Percentiles rank a stretch among this genome's conserved stretches.
These are phyloP conservation scores for Globisporangium emineosum DNA, from an alignment of 352 stramenopile genomes.

Conservation along the genomic window DNA sequence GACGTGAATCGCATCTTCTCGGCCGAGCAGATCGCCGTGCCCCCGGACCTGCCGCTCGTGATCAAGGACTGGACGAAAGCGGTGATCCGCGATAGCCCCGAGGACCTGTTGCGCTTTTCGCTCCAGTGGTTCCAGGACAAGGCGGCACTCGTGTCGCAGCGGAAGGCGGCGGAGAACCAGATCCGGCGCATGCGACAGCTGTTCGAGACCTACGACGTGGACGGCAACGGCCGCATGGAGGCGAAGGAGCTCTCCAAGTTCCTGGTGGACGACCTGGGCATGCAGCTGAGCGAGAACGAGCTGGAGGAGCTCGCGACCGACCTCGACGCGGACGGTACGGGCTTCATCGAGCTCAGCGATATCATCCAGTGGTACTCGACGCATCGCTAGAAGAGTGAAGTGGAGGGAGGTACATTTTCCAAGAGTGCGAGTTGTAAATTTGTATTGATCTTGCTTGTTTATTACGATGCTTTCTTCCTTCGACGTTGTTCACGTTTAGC, in stretches of 20 bases:
- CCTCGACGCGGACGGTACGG: conserved; percentile 67
- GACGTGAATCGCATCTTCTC: conserved; percentile 92
- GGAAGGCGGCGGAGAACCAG: conserved; percentile 62
- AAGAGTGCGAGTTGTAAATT: conserved; percentile 10
- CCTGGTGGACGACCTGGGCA: conserved; percentile 56
- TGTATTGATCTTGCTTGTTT: conserved; percentile 20
- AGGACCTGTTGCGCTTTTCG: conserved; percentile 80
- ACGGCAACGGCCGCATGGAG: conserved; percentile 78
- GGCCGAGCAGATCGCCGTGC: conserved; percentile 90
- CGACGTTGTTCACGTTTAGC: not conserved
- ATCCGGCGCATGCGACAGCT: conserved; percentile 65
- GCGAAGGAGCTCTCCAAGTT: conserved; percentile 68
- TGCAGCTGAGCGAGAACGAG: conserved; percentile 53
- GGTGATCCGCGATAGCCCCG: conserved; percentile 76
- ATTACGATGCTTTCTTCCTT: not conserved
- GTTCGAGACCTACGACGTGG: conserved; percentile 80
- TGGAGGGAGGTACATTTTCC: not conserved
- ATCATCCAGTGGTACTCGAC: conserved; percentile 79
- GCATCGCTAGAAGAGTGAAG: conserved; percentile 31
- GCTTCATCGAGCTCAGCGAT: conserved; percentile 80
- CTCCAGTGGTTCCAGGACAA: conserved; percentile 86
- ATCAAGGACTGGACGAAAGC: conserved; percentile 92
- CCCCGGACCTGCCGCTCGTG: conserved; percentile 78
- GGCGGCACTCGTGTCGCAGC: conserved; percentile 48
- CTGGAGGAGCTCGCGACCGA: conserved; percentile 69